phyloP scores from a whole-genome alignment of 371 early-diverging fungal species.

The Gilbertella persicaria region DNA sequence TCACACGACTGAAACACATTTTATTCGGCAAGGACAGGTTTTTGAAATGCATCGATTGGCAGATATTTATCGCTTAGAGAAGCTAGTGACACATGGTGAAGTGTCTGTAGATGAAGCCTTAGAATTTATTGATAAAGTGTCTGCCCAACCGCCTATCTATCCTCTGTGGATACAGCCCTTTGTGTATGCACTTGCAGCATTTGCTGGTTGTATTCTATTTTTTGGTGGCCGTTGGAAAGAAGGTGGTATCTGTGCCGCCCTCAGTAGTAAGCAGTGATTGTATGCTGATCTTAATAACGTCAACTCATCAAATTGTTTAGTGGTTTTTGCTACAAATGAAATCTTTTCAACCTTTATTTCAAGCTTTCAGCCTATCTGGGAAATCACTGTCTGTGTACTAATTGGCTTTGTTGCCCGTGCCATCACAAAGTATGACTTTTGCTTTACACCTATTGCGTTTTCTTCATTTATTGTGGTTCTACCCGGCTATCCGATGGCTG shows the following conservation, averaged over 20 bases:
- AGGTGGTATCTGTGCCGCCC: constrained; percentile 38
- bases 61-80: constrained; percentile 60
- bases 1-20: constrained; percentile 76
- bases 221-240: constrained; percentile 51
- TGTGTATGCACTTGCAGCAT: constrained; percentile 50
- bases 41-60: constrained; percentile 73
- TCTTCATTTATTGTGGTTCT: constrained; percentile 61
- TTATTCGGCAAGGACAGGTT: constrained; percentile 58
- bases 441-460: constrained; percentile 51
- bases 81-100: constrained; percentile 50
- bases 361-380: constrained; percentile 60
- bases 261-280: constrained; percentile 40
- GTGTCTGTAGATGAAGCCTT: constrained; percentile 56
- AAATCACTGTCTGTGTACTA: constrained; percentile 68
- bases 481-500: constrained; percentile 76
- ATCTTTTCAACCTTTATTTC: constrained; percentile 32
- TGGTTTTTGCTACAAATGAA: constrained; percentile 47
- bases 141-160: constrained; percentile 41
- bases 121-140: constrained; percentile 47
- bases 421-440: constrained; percentile 34
- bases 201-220: constrained; percentile 47
- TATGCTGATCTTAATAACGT: neutral
- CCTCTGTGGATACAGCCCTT: constrained; percentile 53
- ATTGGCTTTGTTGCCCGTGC: constrained; percentile 66
- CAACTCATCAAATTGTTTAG: constrained; percentile 9